Evolutionary conservation across 768 basidiomycete genomes (phyloP).

Genomic region (Thelephora ganbajun): DNA sequence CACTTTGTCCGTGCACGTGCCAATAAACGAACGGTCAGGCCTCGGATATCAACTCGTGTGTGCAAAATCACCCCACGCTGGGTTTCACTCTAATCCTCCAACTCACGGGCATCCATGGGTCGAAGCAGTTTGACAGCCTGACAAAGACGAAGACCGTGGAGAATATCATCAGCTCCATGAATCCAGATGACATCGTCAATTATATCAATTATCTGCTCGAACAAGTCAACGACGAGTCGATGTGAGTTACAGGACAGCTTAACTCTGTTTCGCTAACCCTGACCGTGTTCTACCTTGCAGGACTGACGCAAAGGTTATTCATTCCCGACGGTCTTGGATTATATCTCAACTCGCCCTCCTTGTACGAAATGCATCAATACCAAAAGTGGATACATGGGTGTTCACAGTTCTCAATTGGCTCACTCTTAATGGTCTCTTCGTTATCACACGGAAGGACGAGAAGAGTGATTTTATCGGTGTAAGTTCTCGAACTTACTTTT

Average conservation of each 20-base stretch:
- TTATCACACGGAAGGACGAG: slow-evolving; percentile 56
- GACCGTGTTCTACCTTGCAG: slow-evolving; percentile 16
- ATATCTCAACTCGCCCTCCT: slow-evolving; percentile 74
- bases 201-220: slow-evolving; percentile 64
- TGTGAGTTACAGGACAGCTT: slow-evolving; percentile 2
- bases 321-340: slow-evolving; percentile 63
- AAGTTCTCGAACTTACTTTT: slow-evolving; percentile 16
- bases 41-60: slow-evolving; percentile 58
- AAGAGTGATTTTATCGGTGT: slow-evolving; percentile 50
- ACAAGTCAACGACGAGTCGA: slow-evolving; percentile 35
- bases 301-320: slow-evolving; percentile 29
- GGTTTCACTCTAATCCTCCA: slow-evolving; percentile 80
- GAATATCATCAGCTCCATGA: slow-evolving; percentile 63
- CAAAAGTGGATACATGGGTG: slow-evolving; percentile 72
- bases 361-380: slow-evolving; percentile 65
- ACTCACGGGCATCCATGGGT: slow-evolving; percentile 72
- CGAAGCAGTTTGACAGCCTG: slow-evolving; percentile 79
- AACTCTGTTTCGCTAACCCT: slow-evolving; percentile 2
- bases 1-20: not conserved
- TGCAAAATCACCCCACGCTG: slow-evolving; percentile 60
- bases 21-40: slow-evolving; percentile 29
- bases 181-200: slow-evolving; percentile 54
- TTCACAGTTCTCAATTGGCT: slow-evolving; percentile 69
- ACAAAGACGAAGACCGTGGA: slow-evolving; percentile 92
- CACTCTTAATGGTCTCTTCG: slow-evolving; percentile 67